Base-by-base conservation (phyloP, 164 flowering plant genomes). In the Warburgia ugandensis region DNA sequence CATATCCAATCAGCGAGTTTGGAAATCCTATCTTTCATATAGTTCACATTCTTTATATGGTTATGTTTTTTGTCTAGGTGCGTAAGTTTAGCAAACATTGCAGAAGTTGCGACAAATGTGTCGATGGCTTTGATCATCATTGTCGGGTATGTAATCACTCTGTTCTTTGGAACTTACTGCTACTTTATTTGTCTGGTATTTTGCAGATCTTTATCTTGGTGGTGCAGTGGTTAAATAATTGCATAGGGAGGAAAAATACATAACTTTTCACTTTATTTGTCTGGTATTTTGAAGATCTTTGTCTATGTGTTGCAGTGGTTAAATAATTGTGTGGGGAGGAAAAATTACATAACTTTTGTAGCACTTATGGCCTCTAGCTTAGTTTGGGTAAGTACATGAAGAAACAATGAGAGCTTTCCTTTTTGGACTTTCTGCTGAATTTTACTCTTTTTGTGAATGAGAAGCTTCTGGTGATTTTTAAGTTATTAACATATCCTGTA, bases 81-180 rank as follows among this genome's bases (percentile, higher is more conserved):
- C 83, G 85, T 16, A 81, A 78, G 65, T 77, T 78, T 59, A 84
- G 96, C 73, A 86, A 86, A 65, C 96, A 86, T 60, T 86, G 96
- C 70, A 78, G 92, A 71, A 79, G 85, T 54, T 86, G 96, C 69
- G 89, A 80, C 73, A 86, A 86, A 68, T 86, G 96, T 57, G 96
- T 84, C 33, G 96, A 86, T 67, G 84, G 86, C 25, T 86, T 86
- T 69, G 96, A 86, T 77, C 96, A 86, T 75, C 96, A 86, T 60
- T 86, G 96, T 55, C 78, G 96, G 65, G 96, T 86, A 60, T 56
- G 77, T 55, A 50, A 17, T 26, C 5, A 29, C 17, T 57, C 20
- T 37, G 0, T 31, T 33, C 10, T 25, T 29, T 50, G 31, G 16
- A 51, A 47, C 16, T 45, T 25, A 8, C 29, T n/a, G 19, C 21